A percentile compares a stretch with the other conserved stretches of the same genome.
Evolutionary conservation across 306 rosid species (phyloP).

Genomic region (Glycyrrhiza uralensis): DNA sequence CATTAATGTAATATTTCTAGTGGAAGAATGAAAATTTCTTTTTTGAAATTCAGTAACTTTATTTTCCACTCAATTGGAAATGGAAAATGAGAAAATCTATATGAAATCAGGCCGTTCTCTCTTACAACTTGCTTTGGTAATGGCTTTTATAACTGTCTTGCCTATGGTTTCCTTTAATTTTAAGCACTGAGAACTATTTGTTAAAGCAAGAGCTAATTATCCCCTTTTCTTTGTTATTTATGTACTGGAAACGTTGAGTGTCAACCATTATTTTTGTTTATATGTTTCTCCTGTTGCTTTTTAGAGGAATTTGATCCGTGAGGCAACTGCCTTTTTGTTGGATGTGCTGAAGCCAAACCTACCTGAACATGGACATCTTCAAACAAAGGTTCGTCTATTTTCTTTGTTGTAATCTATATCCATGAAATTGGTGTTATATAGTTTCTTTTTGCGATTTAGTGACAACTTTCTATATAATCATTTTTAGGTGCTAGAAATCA

Average conservation of each 20-base stretch:
- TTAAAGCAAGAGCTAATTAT: not conserved
- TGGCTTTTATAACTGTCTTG: conserved; percentile 7
- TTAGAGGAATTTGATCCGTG: conserved; percentile 93
- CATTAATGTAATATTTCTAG: not conserved
- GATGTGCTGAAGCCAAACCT: conserved; percentile 93
- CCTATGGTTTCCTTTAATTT: not conserved
- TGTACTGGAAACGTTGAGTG: conserved; percentile 2
- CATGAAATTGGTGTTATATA: not conserved
- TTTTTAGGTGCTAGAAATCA: conserved; percentile 87
- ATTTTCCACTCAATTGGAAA: not conserved
- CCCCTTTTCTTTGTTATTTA: not conserved
- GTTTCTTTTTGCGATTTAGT: not conserved
- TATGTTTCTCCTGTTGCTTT: conserved; percentile 14
- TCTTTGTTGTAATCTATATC: not conserved
- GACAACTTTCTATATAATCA: conserved; percentile 10
- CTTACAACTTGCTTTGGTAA: not conserved
- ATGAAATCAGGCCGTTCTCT: not conserved
- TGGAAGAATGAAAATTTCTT: not conserved
- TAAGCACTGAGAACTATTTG: not conserved
- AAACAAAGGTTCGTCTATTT: conserved; percentile 66
- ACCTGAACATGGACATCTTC: conserved; percentile 87
- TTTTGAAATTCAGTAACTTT: not conserved
- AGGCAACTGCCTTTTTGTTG: conserved; percentile 89
- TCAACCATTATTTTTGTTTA: conserved; percentile 14
- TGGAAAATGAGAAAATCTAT: not conserved